Evolutionary conservation across 179 eudicot species (phyloP).

Genomic region (Kewa caespitosa): DNA sequence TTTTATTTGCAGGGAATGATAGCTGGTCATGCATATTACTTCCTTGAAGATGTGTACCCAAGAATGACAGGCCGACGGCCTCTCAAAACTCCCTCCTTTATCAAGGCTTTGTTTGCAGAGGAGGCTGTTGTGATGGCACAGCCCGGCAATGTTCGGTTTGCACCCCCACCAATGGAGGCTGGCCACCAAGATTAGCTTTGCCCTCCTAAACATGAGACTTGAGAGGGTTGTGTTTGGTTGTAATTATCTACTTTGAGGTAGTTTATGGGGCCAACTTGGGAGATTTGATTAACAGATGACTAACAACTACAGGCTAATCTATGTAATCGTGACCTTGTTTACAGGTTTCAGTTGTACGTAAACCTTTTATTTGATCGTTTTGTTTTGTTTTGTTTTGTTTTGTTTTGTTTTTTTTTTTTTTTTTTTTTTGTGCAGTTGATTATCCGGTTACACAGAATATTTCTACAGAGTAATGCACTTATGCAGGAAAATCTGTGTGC

Average conservation of each 20-base stretch:
- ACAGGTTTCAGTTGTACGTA: slow-evolving; percentile 8
- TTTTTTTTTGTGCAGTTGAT: too few species aligned
- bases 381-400: too few species aligned
- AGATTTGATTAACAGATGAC: slow-evolving; percentile 7
- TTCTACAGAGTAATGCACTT: too few species aligned
- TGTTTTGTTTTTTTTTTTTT: too few species aligned
- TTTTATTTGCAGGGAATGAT: slow-evolving; percentile 90
- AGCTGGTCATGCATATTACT: slow-evolving; percentile 98
- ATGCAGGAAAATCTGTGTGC: too few species aligned
- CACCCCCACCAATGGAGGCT: slow-evolving; percentile 68
- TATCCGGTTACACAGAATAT: too few species aligned
- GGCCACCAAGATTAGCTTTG: slow-evolving; percentile 39
- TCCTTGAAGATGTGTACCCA: slow-evolving; percentile 91
- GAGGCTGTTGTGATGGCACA: slow-evolving; percentile 83
- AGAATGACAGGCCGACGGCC: slow-evolving; percentile 89
- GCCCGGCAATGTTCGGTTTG: slow-evolving; percentile 73
- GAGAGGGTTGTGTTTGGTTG: slow-evolving; percentile 28
- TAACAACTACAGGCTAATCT: slow-evolving; percentile 25
- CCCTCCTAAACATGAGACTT: slow-evolving; percentile 11
- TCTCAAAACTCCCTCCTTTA: slow-evolving; percentile 76
- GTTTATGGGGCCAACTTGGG: not conserved
- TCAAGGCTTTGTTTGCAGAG: slow-evolving; percentile 75
- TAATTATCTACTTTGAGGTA: slow-evolving; percentile 24
- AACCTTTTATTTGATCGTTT: not conserved
- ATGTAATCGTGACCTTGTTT: slow-evolving; percentile 21